A percentile compares a stretch with the other conserved stretches of the same genome.
These are phyloP conservation scores for Melastoma malabathricum DNA, from an alignment of 345 rosid genomes.

Conservation along the genomic window DNA sequence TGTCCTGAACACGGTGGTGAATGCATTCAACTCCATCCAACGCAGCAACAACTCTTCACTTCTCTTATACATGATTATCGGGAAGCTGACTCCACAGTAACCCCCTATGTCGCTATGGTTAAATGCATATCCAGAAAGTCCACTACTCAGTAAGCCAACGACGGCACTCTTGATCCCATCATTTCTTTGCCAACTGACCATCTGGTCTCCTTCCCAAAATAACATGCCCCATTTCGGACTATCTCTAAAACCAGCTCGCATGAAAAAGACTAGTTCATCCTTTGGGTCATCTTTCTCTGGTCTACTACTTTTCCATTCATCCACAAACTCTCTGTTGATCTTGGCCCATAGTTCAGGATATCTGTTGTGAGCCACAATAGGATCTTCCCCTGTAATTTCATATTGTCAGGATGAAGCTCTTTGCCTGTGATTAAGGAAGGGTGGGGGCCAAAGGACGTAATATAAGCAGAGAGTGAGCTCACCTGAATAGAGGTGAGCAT, in stretches of 20 bases:
- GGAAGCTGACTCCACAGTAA: slow-evolving; percentile 46
- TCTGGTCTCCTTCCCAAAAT: slow-evolving; percentile 79
- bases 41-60: slow-evolving; percentile 56
- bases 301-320: slow-evolving; percentile 35
- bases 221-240: slow-evolving; percentile 70
- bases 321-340: slow-evolving; percentile 55
- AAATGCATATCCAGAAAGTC: slow-evolving; percentile 50
- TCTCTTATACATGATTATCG: slow-evolving; percentile 36
- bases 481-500: slow-evolving; percentile 56
- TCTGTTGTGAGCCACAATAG: slow-evolving; percentile 54
- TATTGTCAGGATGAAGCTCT: not conserved
- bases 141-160: slow-evolving; percentile 51
- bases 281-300: slow-evolving; percentile 22
- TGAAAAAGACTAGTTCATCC: slow-evolving; percentile 50
- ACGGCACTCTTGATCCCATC: slow-evolving; percentile 68
- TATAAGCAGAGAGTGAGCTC: too few species aligned
- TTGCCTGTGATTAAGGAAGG: too few species aligned
- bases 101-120: slow-evolving; percentile 78
- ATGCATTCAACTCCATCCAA: slow-evolving; percentile 72
- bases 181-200: slow-evolving; percentile 71
- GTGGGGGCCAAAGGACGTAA: too few species aligned
- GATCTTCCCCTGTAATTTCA: slow-evolving; percentile 47
- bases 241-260: slow-evolving; percentile 60
- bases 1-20: slow-evolving; percentile 52
- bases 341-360: slow-evolving; percentile 70